Evolutionary conservation across 2,329 filamentous ascomycete genomes (phyloP).

Genomic region (Cercospora beticola): DNA sequence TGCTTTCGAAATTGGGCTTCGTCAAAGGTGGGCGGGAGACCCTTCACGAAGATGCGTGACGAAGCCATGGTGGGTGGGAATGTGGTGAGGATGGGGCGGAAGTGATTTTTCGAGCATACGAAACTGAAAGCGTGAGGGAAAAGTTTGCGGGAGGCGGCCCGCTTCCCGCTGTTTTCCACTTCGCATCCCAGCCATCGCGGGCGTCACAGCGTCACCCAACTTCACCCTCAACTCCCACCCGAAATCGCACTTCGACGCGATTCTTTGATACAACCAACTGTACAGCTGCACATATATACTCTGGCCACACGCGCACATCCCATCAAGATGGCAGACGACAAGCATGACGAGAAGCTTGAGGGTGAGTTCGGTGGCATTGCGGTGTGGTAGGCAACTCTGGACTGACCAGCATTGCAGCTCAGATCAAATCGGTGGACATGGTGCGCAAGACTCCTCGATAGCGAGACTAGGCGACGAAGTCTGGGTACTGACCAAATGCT

Average conservation of each 20-base stretch:
- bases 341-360: slow-evolving; percentile 62
- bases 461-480: neutral
- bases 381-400: slow-evolving; percentile 6
- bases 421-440: slow-evolving; percentile 99
- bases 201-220: slow-evolving; percentile 1
- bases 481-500: neutral
- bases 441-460: slow-evolving; percentile 53
- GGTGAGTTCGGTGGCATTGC: slow-evolving; percentile 51
- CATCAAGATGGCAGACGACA: slow-evolving; percentile 32
- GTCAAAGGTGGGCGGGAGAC: slow-evolving; percentile 79
- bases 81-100: neutral
- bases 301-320: neutral
- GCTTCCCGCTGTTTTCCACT: slow-evolving; percentile 2
- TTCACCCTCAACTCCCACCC: neutral
- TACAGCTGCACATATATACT: neutral
- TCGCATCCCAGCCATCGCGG: slow-evolving; percentile 1
- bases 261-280: neutral
- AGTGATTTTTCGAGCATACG: neutral
- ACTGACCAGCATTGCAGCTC: slow-evolving; percentile 58
- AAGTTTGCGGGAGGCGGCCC: neutral
- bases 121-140: neutral
- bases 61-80: slow-evolving; percentile 58
- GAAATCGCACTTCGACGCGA: neutral
- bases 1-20: slow-evolving; percentile 86
- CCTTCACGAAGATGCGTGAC: slow-evolving; percentile 70